A percentile compares a stretch with the other conserved stretches of the same genome.
Conservation (phyloP, 768 basidiomycete species). For the Tylopilus plumbeoviolaceoides region DNA sequence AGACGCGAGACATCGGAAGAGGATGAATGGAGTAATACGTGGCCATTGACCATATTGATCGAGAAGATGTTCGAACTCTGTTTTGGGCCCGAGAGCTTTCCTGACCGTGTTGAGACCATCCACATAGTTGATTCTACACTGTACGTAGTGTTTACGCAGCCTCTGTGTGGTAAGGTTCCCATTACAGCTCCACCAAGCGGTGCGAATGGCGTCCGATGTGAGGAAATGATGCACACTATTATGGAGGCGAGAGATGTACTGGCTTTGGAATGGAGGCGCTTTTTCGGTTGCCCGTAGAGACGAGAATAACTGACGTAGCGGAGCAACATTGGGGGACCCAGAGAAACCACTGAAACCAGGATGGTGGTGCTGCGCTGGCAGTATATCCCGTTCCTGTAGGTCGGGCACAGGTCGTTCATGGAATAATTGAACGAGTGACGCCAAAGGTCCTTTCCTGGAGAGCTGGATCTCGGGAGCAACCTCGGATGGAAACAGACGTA, state of each 20-base stretch:
- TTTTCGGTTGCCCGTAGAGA: not conserved
- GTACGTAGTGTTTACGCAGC: not conserved
- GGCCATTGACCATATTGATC: slow-evolving; percentile 34
- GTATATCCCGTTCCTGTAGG: too few relatives aligned
- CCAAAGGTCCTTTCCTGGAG: too few relatives aligned
- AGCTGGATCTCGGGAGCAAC: too few relatives aligned
- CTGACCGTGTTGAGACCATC: not conserved
- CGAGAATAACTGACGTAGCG: not conserved
- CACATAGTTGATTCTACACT: not conserved
- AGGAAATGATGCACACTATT: not conserved
- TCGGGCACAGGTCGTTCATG: too few relatives aligned
- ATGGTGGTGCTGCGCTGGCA: too few relatives aligned
- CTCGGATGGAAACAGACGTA: too few relatives aligned
- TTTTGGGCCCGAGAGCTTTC: slow-evolving; percentile 10
- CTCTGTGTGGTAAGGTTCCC: slow-evolving; percentile 10
- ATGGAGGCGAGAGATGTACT: not conserved
- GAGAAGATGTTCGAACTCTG: slow-evolving; percentile 11
- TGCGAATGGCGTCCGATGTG: too few relatives aligned
- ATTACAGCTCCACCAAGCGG: slow-evolving; percentile 9
- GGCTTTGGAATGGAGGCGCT: not conserved
- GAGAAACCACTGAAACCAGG: too few relatives aligned
- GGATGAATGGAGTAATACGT: slow-evolving; percentile 22
- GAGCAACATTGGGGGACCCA: too few relatives aligned
- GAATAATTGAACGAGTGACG: too few relatives aligned
- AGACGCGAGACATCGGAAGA: slow-evolving; percentile 29